Conservation (phyloP, 305 asterid species). For the Solanum hybrid region DNA sequence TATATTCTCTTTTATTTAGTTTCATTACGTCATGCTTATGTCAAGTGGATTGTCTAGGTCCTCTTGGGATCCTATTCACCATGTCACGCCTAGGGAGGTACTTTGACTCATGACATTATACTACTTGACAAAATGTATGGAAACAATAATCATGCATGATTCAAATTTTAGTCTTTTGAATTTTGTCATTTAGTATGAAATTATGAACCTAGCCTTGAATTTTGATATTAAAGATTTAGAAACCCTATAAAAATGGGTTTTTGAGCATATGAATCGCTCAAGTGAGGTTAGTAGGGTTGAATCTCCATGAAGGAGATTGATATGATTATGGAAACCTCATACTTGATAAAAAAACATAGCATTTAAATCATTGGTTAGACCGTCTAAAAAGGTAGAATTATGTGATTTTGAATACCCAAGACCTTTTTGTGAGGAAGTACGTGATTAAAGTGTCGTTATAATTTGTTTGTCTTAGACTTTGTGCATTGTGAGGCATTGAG, state of each 20-base stretch:
- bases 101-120: no score
- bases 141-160: no score
- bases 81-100: no score
- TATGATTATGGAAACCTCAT: background rate
- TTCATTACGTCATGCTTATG: no score
- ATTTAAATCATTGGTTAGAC: background rate
- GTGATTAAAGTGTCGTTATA: background rate
- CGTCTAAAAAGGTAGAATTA: background rate
- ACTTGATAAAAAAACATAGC: background rate
- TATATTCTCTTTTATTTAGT: no score
- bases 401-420: background rate
- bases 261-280: background rate
- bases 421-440: background rate
- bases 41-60: no score
- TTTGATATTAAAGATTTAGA: background rate
- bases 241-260: background rate
- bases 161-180: background rate
- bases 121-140: no score
- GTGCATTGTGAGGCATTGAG: background rate
- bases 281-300: background rate
- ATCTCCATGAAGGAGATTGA: background rate
- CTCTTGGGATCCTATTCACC: no score
- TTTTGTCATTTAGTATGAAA: background rate
- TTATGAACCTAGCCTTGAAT: background rate
- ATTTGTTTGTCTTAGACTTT: background rate